These are phyloP conservation scores for Immersiporthe knoxdaviesiana DNA, from an alignment of 2,329 filamentous ascomycete genomes.

Conservation along the genomic window DNA sequence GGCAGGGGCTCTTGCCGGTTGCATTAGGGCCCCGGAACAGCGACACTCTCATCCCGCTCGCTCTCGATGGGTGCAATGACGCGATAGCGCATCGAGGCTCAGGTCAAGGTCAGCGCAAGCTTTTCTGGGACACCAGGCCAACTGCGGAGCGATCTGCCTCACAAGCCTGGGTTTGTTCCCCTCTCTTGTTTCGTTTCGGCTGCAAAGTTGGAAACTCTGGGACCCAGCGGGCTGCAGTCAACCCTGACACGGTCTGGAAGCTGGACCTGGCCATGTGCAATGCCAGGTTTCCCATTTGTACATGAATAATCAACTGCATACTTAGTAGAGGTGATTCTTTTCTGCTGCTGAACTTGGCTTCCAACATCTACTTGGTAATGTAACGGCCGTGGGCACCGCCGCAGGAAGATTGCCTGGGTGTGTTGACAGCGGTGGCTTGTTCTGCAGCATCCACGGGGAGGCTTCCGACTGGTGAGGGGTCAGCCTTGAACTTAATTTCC, in stretches of 20 bases:
- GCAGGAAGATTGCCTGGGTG: slow-evolving; percentile 6
- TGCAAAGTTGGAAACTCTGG: slow-evolving; percentile 15
- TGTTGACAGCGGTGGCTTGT: slow-evolving; percentile 28
- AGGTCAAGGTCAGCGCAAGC: slow-evolving; percentile 25
- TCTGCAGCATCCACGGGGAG: slow-evolving; percentile 13
- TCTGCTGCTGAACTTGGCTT: not conserved
- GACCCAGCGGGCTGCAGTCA: slow-evolving; percentile 11
- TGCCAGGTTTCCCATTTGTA: not conserved
- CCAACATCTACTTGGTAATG: too few species aligned
- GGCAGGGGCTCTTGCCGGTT: slow-evolving; percentile 18
- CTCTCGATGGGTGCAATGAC: not conserved
- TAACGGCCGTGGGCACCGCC: slow-evolving; percentile 3
- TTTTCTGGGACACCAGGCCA: slow-evolving; percentile 22
- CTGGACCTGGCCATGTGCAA: slow-evolving; percentile 15
- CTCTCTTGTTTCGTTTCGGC: slow-evolving; percentile 25
- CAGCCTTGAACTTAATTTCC: slow-evolving; percentile 16
- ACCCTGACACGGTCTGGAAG: slow-evolving; percentile 21
- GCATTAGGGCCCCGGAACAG: slow-evolving; percentile 14
- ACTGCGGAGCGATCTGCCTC: slow-evolving; percentile 18
- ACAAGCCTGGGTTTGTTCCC: slow-evolving; percentile 7
- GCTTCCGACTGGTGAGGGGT: slow-evolving; percentile 25
- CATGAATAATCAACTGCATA: not conserved
- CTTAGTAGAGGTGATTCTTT: not conserved
- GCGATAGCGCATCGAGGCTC: not conserved
- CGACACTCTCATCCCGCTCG: not conserved